Evolutionary conservation across 768 basidiomycete species (phyloP), one percentile per base, ranked within the genome.

Genomic region (Agrocybe chaxingu): DNA sequence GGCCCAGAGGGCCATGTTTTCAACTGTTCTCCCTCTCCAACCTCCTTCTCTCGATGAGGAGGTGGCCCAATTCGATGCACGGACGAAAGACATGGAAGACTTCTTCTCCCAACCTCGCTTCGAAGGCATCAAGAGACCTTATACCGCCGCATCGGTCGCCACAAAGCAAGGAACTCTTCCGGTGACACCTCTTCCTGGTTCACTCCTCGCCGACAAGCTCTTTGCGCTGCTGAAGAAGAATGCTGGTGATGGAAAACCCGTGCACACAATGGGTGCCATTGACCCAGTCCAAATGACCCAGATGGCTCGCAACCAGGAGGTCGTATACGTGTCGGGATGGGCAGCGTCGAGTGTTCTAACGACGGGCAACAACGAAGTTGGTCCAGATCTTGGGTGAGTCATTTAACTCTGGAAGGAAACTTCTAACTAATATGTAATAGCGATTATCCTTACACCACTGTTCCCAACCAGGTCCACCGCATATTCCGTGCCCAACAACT

Each of bases 231-330:
- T 98, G 42, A 71, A 75, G 13, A 77, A 80, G 42, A 84, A 85
- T 39, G 80, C 82, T 18, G 77, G 74, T 34, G 79, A 78, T 35
- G 78, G 79, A 30, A 73, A 74, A 55, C 92, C 93, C 0, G 80
- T 96, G 9, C 89, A 92, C 59, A 96, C 94, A 1, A 85, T 95
- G 81, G 93, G 93, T 36, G 92, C 91, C 3, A 87, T 97, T 54
- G 95, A 97, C 64, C 92, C 93, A 0, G 81, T 94, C 10, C 93
- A 92, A 70, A 91, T 94, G 88, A 93, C 91, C 0, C 93, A 97
- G 70, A 92, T 92, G 89, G 94, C 91, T 7, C 73, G 72, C 46
- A 79, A 89, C 60, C 88, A 91, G 60, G 88, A 97, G 62, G 84
- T 88, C 32, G 81, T 93, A 2, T 98, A 98, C 60, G 74, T 98